phyloP scores from a whole-genome alignment of 2,329 filamentous ascomycete genomes.

The Beauveria varroae region DNA sequence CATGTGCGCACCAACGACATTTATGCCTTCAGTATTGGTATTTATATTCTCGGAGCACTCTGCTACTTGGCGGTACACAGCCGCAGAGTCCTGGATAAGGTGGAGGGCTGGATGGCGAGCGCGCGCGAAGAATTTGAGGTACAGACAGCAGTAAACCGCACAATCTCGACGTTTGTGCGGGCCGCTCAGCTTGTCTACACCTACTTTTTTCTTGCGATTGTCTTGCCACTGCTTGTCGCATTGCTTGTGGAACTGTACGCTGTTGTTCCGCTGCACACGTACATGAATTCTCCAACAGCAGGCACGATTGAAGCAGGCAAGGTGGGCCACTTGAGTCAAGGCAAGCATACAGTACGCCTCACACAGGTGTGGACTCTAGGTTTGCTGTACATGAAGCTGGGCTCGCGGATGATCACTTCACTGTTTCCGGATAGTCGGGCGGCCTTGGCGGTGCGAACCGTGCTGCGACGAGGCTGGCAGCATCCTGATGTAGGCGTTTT shows the following conservation, averaged over 20 bases:
- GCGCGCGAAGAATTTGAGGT: slow-evolving; percentile 18
- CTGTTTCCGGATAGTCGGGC: slow-evolving; percentile 63
- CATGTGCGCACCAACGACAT: slow-evolving; percentile 83
- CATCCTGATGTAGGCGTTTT: slow-evolving; percentile 72
- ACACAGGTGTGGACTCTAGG: slow-evolving; percentile 94
- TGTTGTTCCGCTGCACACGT: slow-evolving; percentile 78
- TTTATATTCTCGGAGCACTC: slow-evolving; percentile 68
- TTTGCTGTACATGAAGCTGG: slow-evolving; percentile 80
- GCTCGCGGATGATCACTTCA: slow-evolving; percentile 58
- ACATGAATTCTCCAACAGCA: slow-evolving; percentile 43
- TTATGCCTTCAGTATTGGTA: slow-evolving; percentile 87
- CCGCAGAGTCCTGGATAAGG: slow-evolving; percentile 28
- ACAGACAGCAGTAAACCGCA: slow-evolving; percentile 18
- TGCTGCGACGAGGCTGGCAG: slow-evolving; percentile 68
- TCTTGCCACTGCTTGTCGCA: slow-evolving; percentile 75
- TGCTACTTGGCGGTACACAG: slow-evolving; percentile 55
- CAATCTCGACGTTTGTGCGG: slow-evolving; percentile 22
- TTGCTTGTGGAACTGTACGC: slow-evolving; percentile 82
- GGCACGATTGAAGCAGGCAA: slow-evolving; percentile 21
- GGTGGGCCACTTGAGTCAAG: slow-evolving; percentile 16
- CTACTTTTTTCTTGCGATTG: slow-evolving; percentile 63
- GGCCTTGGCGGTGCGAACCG: slow-evolving; percentile 64
- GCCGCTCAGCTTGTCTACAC: slow-evolving; percentile 59
- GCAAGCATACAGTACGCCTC: slow-evolving; percentile 67
- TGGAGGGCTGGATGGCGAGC: slow-evolving; percentile 23